Conservation (phyloP, 768 basidiomycete species). For the Termitomyces sp. region DNA sequence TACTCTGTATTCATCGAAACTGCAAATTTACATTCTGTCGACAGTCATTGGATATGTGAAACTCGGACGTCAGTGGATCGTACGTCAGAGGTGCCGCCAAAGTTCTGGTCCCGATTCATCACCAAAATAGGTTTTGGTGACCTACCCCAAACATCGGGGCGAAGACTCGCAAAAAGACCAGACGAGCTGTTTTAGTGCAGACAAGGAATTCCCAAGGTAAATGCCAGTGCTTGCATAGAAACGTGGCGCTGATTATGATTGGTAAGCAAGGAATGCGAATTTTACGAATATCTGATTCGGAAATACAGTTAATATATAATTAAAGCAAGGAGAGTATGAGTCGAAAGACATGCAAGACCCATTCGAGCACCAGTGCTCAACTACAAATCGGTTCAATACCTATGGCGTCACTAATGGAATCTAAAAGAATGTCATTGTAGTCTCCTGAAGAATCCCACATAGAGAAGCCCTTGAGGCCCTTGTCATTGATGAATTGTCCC, state of each 20-base stretch:
- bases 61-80: too few relatives aligned
- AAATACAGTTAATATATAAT: neutral
- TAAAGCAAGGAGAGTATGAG: neutral
- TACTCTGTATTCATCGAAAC: too few relatives aligned
- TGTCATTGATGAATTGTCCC: slow-evolving; percentile 51
- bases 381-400: slow-evolving; percentile 18
- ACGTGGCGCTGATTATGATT: neutral
- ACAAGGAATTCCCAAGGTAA: neutral
- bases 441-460: slow-evolving; percentile 68
- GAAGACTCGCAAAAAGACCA: too few relatives aligned
- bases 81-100: too few relatives aligned
- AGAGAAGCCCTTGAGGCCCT: slow-evolving; percentile 53
- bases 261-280: too few relatives aligned
- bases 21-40: too few relatives aligned
- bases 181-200: too few relatives aligned
- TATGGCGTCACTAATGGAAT: slow-evolving; percentile 43
- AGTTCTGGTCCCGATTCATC: too few relatives aligned
- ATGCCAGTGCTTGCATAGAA: neutral
- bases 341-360: neutral
- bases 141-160: too few relatives aligned
- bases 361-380: neutral
- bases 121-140: too few relatives aligned
- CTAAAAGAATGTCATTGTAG: slow-evolving; percentile 48
- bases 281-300: neutral
- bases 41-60: too few relatives aligned